Conservation (phyloP, 106 monocot species). For the Acorus gramineus region DNA sequence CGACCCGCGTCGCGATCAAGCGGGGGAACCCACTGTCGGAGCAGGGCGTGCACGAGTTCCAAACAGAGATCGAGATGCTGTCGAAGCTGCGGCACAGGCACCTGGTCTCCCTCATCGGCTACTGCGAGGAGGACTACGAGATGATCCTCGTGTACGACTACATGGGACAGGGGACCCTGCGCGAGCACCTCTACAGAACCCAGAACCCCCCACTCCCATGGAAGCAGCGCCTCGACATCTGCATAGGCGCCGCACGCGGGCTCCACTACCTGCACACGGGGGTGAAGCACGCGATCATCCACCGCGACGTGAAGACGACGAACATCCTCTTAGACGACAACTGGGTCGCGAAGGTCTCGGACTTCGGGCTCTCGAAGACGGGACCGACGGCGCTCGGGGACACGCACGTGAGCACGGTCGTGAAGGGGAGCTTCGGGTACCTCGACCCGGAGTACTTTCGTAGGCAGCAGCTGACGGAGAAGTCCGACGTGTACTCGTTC, state of each 20-base stretch:
- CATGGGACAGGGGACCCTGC: constrained; percentile 62
- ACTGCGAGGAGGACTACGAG: constrained; percentile 67
- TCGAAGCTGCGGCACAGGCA: constrained; percentile 88
- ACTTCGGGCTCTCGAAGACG: constrained; percentile 71
- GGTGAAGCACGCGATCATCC: constrained; percentile 67
- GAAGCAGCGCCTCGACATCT: constrained; percentile 79
- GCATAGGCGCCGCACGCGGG: constrained; percentile 79
- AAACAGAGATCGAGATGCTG: constrained; percentile 80
- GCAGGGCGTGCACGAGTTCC: constrained; percentile 78
- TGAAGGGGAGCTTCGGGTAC: constrained; percentile 84
- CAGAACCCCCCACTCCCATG: constrained; percentile 50
- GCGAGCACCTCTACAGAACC: constrained; percentile 74
- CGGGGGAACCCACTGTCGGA: constrained; percentile 57
- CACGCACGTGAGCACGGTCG: constrained; percentile 75
- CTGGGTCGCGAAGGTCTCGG: constrained; percentile 66
- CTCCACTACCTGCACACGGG: constrained; percentile 89
- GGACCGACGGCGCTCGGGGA: constrained; percentile 31
- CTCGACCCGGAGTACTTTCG: constrained; percentile 78
- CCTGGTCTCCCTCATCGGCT: constrained; percentile 80
- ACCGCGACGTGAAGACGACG: constrained; percentile 83
- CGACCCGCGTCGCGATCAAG: constrained; percentile 61
- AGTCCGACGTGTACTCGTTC: constrained; percentile 82
- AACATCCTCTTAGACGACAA: constrained; percentile 78
- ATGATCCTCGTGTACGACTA: constrained; percentile 89
- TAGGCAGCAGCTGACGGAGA: constrained; percentile 73